These are phyloP conservation scores for Fusarium burgessii DNA, from an alignment of 2,329 filamentous ascomycete genomes.

Conservation along the genomic window DNA sequence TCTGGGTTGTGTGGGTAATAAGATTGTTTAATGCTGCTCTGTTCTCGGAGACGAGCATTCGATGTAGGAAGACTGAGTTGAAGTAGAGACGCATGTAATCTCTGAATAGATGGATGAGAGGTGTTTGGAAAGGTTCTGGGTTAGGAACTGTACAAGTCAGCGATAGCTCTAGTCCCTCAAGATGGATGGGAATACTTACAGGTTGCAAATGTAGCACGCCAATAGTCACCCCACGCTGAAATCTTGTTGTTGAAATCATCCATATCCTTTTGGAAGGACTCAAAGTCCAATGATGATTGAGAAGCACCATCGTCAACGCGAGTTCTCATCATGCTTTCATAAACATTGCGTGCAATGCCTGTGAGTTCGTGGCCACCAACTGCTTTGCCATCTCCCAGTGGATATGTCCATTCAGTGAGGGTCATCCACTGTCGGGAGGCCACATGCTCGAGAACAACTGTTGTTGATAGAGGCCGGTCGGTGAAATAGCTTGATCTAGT, in stretches of 20 bases:
- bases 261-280: neutral
- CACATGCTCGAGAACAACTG: accelerated
- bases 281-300: accelerated
- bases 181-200: neutral
- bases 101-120: neutral
- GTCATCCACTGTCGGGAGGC: neutral
- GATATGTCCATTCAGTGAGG: neutral
- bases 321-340: neutral
- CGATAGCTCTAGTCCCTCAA: neutral
- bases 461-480: neutral
- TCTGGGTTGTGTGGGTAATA: neutral
- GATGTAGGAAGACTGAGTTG: neutral
- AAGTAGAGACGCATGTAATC: slow-evolving; percentile 3
- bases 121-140: neutral
- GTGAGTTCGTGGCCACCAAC: neutral
- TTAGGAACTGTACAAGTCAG: neutral
- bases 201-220: neutral
- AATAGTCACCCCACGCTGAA: neutral
- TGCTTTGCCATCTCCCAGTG: neutral
- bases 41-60: neutral
- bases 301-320: accelerated
- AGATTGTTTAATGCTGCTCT: neutral
- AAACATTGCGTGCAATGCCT: accelerated
- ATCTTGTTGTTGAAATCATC: neutral
- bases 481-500: neutral